phyloP scores from a whole-genome alignment of 768 basidiomycete species.

The Gloeophyllum trabeum region DNA sequence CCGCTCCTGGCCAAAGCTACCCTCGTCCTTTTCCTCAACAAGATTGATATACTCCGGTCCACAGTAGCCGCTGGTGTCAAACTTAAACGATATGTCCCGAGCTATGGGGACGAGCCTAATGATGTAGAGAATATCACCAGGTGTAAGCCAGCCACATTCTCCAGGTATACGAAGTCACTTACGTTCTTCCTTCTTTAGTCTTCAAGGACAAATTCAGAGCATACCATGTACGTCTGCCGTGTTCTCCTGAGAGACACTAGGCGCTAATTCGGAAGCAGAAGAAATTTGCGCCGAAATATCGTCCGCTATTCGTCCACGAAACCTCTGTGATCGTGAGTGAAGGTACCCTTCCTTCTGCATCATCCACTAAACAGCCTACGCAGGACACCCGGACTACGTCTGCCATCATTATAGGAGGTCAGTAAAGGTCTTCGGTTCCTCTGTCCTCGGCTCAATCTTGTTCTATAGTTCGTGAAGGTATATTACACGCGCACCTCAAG shows the following conservation, averaged over 20 bases:
- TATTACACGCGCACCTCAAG: conserved; percentile 20
- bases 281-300: conserved; percentile 40
- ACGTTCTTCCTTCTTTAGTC: conserved; percentile 24
- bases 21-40: conserved; percentile 72
- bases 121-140: conserved; percentile 47
- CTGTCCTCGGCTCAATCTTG: not conserved
- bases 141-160: conserved; percentile 30
- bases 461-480: conserved; percentile 30
- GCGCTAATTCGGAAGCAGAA: conserved; percentile 25
- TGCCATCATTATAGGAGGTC: conserved; percentile 23
- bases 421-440: conserved; percentile 1
- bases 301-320: conserved; percentile 58
- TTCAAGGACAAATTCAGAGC: conserved; percentile 59
- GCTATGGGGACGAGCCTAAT: conserved; percentile 47
- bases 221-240: conserved; percentile 36
- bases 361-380: not conserved
- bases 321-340: conserved; percentile 69
- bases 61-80: conserved; percentile 45
- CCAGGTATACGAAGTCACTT: not conserved
- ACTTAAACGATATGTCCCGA: conserved; percentile 50
- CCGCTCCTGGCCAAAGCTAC: conserved; percentile 47
- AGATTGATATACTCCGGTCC: conserved; percentile 51
- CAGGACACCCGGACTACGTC: conserved; percentile 28
- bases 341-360: conserved; percentile 15
- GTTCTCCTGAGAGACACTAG: not conserved